Evolutionary conservation across 2,329 filamentous ascomycete species (phyloP), one percentile per base, ranked within the genome.

Genomic region (Cladosporium sp.): DNA sequence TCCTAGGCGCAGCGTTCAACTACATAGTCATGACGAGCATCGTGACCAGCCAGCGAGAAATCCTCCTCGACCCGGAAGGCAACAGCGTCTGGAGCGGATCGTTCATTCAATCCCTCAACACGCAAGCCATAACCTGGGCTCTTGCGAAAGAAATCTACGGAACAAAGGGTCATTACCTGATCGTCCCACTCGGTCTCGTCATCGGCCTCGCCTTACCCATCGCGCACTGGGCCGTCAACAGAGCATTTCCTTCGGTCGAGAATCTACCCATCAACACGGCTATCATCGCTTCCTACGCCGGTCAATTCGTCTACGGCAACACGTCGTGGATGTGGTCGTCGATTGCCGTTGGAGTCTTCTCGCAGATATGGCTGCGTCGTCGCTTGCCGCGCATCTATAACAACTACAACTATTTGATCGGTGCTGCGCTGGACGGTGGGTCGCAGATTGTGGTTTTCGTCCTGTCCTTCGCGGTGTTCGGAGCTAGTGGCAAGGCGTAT

Each of bases 1-100:
- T 83, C 0, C 69, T 84, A 0, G 81, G 81, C 8, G 42, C 42
- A 28, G 42, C 42, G 1, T 45, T 45, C 42, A 45, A 45, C 15
- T 58, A 58, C 34, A 45, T 45, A 2, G 42, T 45, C 9, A 45
- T 45, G 42, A 45, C 42, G 6, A 44, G 44, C 17, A 59, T 59
- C 25, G 51, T 56, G 4, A 59, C 57, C 9, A 59, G 55, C 42
- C 40, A 59, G 15, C 44, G 57, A 24, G 57, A 59, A n/a, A 47
- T 58, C n/a, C 51, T 59, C 3, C 52, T 59, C 22, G 44, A 50
- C 19, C 44, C 44, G 7, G 42, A 59, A 28, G 57, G 57, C 35
- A 52, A 49, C 34, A 59, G 39, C 32, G 52, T 59, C 52, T 59
- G 57, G 57, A 52, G 44, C 20, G 56, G 56, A 17, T 58, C 56